Conservation (phyloP, 78 protist species). For the Dictyostelium brefeldianum region DNA sequence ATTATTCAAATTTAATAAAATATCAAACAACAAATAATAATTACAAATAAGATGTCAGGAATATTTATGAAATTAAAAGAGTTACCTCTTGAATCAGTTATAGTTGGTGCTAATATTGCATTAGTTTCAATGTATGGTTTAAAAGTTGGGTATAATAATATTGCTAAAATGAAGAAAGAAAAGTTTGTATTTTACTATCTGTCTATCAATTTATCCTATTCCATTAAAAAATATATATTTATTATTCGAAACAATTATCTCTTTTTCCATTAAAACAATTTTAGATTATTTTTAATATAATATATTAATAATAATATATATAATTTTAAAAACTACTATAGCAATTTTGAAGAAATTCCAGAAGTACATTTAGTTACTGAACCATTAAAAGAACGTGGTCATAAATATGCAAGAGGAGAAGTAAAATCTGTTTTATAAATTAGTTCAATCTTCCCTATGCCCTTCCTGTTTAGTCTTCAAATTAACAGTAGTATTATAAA, state of each 20-base stretch:
- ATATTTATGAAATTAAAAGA: background rate
- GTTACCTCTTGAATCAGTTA: background rate
- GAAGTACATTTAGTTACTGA: background rate
- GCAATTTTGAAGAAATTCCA: background rate
- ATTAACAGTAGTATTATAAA: no score
- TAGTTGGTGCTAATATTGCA: background rate
- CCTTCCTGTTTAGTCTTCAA: no score
- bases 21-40: background rate
- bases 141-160: background rate
- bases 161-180: conserved; percentile 2
- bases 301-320: background rate
- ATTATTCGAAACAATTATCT: no score
- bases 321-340: background rate
- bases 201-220: no score
- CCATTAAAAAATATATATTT: no score
- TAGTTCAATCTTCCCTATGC: background rate
- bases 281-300: background rate
- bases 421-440: background rate
- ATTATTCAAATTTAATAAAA: background rate
- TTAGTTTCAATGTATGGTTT: background rate
- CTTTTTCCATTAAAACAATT: no score
- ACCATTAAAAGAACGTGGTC: conserved; percentile 8
- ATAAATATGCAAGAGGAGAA: conserved; percentile 2
- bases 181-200: background rate
- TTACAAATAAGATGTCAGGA: background rate